Evolutionary conservation across 1,284 basidiomycete genomes (phyloP).

Genomic region (Malassezia obtusa): DNA sequence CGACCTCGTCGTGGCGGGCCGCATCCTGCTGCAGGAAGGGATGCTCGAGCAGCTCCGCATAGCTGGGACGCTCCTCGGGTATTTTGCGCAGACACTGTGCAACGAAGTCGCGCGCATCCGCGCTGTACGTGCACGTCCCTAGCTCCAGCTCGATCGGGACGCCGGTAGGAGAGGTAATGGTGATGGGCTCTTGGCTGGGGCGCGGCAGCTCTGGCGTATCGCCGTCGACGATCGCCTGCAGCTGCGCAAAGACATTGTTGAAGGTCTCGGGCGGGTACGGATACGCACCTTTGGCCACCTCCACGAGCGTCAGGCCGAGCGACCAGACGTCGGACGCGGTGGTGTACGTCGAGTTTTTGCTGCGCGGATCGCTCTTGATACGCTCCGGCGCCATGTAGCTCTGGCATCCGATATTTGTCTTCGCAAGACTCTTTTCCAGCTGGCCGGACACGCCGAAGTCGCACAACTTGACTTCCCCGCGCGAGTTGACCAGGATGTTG

Average conservation of each 20-base stretch:
- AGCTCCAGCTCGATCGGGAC: conserved; percentile 8
- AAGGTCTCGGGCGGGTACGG: conserved; percentile 99
- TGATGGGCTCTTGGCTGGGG: conserved; percentile 13
- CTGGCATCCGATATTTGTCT: conserved; percentile 98
- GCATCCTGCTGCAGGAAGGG: conserved; percentile 57
- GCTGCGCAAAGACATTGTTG: conserved; percentile 87
- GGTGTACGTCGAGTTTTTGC: conserved; percentile 77
- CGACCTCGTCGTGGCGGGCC: conserved; percentile 35
- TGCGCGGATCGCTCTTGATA: conserved; percentile 84
- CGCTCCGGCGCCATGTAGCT: conserved; percentile 98
- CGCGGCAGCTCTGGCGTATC: conserved; percentile 73
- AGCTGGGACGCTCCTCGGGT: conserved; percentile 66
- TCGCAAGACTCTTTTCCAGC: conserved; percentile 86
- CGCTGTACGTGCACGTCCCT: conserved; percentile 30
- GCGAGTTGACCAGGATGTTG: conserved; percentile 81
- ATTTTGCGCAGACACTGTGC: conserved; percentile 44
- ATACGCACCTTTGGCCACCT: conserved; percentile 81
- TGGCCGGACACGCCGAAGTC: conserved; percentile 98
- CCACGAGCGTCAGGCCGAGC: conserved; percentile 87
- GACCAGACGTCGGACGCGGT: conserved; percentile 98
- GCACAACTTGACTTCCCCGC: conserved; percentile 84
- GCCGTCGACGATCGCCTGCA: conserved; percentile 90
- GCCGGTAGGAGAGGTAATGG: conserved; percentile 1
- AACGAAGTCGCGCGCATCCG: conserved; percentile 44
- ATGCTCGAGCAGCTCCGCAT: conserved; percentile 71